Evolutionary conservation across 805 yeast genomes (phyloP), one percentile per base, ranked within the genome.

Genomic region (Yarrowia hollandica): DNA sequence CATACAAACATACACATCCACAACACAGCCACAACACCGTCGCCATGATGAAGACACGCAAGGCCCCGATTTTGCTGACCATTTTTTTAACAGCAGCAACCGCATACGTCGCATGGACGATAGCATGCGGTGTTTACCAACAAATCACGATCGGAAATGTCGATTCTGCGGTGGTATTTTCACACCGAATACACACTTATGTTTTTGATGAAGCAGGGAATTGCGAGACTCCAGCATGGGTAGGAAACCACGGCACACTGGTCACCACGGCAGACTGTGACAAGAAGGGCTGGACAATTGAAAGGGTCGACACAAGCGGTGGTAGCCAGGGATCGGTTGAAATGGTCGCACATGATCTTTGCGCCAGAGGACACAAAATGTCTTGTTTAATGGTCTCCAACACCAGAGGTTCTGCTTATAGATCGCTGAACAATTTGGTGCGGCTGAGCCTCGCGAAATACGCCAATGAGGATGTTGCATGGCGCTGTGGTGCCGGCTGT

Each of bases 401-500:
- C 31, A 23, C 31, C 5, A 10, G 25, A 11, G 31, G 15, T 2
- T 12, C 19, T 3, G 15, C 46, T 9, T 3, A 11, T 6, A 25
- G 31, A 6, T 41, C 46, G 1, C 28, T 41, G 15, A 12, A 11
- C 3, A 25, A 41, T 5, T 15, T 41, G 46, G 46, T 41, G n/a
- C 46, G 46, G 10, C 46, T 25, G 1, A 21, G 31, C 5, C 31
- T 41, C 15, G 46, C 46, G 2, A 41, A 41, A 12, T 41, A 41
- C 31, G 31, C 46, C 21, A 41, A 41, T 16, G 46, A 41, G 16
- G 46, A 41, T 12, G 46, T 41, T 11, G 46, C 31, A 16, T 41
- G 46, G 46, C 3, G 10, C 33, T 41, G 46, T 16, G 46, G 46
- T 6, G 2, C 31, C 10, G 46, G 46, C 5, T 41, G 46, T 12